These are phyloP conservation scores for Berkeleyomyces rouxiae DNA, from an alignment of 2,329 filamentous ascomycete species.

Conservation along the genomic window DNA sequence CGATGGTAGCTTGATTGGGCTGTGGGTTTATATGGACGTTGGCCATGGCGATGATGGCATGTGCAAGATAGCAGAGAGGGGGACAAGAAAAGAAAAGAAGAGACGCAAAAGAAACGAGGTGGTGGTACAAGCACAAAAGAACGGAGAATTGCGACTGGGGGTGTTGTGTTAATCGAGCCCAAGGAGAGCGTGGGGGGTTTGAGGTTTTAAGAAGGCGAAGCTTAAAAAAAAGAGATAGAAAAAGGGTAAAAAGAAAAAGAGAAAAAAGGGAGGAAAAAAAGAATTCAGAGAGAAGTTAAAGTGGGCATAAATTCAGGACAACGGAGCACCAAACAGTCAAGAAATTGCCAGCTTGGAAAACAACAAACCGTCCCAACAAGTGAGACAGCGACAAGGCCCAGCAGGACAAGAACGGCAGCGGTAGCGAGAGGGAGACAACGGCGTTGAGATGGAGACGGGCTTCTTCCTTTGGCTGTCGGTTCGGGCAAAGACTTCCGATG, in stretches of 20 bases:
- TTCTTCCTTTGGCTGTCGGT: background rate
- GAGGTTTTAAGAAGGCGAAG: background rate
- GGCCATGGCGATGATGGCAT: constrained; percentile 1
- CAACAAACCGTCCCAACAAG: background rate
- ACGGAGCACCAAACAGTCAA: background rate
- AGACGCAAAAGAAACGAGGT: background rate
- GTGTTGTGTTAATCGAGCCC: background rate
- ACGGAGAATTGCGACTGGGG: background rate
- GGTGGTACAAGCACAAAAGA: background rate
- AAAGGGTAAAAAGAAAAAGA: background rate
- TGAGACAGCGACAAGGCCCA: background rate
- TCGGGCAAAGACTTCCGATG: background rate
- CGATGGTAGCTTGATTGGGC: background rate
- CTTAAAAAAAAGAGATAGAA: background rate
- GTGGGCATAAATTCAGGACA: background rate
- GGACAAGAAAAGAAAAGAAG: background rate
- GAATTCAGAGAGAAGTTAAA: background rate
- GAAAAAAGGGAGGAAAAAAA: background rate
- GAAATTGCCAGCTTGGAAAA: background rate
- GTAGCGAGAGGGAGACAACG: background rate
- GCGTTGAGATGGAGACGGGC: background rate
- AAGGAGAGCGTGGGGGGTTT: background rate
- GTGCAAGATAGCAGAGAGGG: background rate
- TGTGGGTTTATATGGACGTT: background rate
- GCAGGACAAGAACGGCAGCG: background rate